Evolutionary conservation across 106 monocot species (phyloP), one percentile per base, ranked within the genome.

Genomic region (Apostasia ramifera): DNA sequence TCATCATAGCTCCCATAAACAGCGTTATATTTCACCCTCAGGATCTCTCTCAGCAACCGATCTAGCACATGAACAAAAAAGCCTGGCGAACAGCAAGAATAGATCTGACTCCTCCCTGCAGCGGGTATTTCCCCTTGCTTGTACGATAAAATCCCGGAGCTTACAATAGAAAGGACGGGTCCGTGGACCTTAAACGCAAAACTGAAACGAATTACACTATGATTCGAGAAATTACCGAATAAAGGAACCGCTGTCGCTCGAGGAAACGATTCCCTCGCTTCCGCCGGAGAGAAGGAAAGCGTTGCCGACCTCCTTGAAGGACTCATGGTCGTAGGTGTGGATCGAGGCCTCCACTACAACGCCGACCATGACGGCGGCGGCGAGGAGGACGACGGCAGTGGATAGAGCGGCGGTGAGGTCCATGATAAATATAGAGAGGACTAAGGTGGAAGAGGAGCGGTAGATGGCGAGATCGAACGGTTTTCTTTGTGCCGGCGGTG

Each of bases 241-340:
- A 66, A 77, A 94, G 6, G 91, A 84, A 53, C 81, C 74, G 10
- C 73, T 48, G 47, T 73, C 77, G 52, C 13, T 65, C 10, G 89
- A 78, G 44, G 81, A 54, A 74, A 89, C 81, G 81, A 97, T 89
- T 3, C 97, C 97, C 76, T 97, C 97, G 82, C 97, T 97, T 40
- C 97, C 97, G 44, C 92, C 97, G 74, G 92, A 86, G 76, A 97
- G 92, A 54, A 97, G 97, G 76, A 70, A 87, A 49, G 97, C 89
- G 59, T 97, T 97, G 52, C 95, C 95, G 47, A 97, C 86, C 69
- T 97, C 95, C 70, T 76, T 89, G 82, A 97, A 97, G 42, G 82
- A 51, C 44, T 92, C 89, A 57, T 52, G 50, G 48, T 84, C 70
- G 81, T 87, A 97, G 43, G 82, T 85, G 74, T 94, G 94, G 71